Conservation (phyloP, 2,329 filamentous ascomycete genomes). For the Colletotrichum costaricense region DNA sequence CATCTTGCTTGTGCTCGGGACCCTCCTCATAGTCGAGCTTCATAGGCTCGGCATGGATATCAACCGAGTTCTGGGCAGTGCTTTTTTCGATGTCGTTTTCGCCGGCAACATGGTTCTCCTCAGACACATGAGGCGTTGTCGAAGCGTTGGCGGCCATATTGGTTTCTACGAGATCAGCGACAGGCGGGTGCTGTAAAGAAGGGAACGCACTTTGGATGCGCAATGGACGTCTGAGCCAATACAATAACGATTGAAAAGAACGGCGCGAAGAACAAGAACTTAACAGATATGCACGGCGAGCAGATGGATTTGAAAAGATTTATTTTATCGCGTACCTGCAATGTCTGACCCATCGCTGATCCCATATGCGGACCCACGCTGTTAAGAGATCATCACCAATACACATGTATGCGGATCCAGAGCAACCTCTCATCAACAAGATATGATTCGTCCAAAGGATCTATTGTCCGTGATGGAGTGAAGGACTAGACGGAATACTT, state of each 20-base stretch:
- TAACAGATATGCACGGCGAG: neutral
- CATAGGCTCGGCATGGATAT: constrained; percentile 34
- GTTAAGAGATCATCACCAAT: neutral
- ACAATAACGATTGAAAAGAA: neutral
- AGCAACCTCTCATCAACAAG: constrained; percentile 47
- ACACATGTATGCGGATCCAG: constrained; percentile 53
- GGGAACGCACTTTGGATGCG: neutral
- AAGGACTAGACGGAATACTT: neutral
- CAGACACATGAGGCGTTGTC: constrained; percentile 5
- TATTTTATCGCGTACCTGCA: constrained; percentile 15
- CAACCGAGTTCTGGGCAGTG: constrained; percentile 34
- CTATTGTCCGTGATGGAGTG: constrained; percentile 11
- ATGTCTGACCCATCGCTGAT: constrained; percentile 14
- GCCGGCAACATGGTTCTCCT: neutral
- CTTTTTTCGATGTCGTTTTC: constrained; percentile 38
- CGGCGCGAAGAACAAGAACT: neutral
- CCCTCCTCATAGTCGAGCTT: constrained; percentile 36
- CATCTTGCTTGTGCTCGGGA: constrained; percentile 47
- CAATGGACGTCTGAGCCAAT: neutral
- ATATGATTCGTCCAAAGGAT: constrained; percentile 35
- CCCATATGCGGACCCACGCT: constrained; percentile 17
- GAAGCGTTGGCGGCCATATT: constrained; percentile 13
- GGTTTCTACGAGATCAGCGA: neutral
- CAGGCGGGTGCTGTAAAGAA: neutral
- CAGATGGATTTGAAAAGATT: constrained; percentile 11